Base-by-base conservation (phyloP, 208 protist genomes). In the Trypanosoma brucei region DNA sequence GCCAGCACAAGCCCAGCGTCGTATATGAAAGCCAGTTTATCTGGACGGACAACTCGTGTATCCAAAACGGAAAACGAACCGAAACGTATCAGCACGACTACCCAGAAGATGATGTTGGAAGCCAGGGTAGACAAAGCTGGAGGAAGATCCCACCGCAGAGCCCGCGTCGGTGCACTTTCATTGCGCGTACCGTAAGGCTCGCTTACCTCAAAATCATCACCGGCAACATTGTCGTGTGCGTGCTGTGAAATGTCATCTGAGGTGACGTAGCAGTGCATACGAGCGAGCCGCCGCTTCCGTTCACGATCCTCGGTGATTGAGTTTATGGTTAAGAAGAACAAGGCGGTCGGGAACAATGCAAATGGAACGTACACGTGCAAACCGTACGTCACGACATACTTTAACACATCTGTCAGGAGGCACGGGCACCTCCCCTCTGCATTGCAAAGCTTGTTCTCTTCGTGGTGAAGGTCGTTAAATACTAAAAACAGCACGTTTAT, bases 361-460 rank as follows among this genome's bases (percentile, higher is more conserved):
- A 61, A 59, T n/a, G 70, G 62, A 14, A 69, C 46, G 36, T 75
- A 75, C 6, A 70, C 1, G 44, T 66, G 59, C 40, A 64, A 65
- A 9, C 70, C 70, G 45, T 62, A 61, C 5, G 63, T 61, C 22
- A 75, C 48, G 3, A 54, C 36, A 58, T 54, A 64, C 40, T 9
- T 1, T 11, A 42, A 4, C 3, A 14, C 11, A n/a, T 64, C 52
- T 36, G 1, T 8, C 3, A 44, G 5, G 5, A 11, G n/a, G 30
- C 65, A 70, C 13, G 9, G 6, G 59, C 56, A 64, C 3, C 35
- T n/a, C 13, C 3, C 30, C 11, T 46, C 11, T 53, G 5, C 34
- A 22, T 14, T 35, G 49, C 65, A 68, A 44, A 62, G 14, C 3
- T 52, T 55, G 2, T 49, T 38, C 8, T 39, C 30, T 14, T 13